phyloP scores from a whole-genome alignment of 306 rosid species.

The Cucurbita moschata region DNA sequence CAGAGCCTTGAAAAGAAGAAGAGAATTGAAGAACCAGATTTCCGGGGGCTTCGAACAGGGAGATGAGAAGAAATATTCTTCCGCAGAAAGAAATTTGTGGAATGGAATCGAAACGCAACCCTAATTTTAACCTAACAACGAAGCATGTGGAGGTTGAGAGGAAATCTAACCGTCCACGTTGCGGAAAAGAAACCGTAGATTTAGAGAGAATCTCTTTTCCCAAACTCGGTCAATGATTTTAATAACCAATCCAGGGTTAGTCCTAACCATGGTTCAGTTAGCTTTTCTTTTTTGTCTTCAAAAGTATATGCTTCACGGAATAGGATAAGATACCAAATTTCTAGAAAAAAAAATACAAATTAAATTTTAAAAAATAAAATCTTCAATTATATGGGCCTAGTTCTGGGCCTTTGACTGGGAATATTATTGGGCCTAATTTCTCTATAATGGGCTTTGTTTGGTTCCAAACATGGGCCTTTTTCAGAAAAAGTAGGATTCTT shows the following conservation, averaged over 20 bases:
- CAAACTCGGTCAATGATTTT: not conserved
- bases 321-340: not conserved
- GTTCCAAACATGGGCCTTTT: not conserved
- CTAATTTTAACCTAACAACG: slow-evolving; percentile 33
- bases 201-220: not conserved
- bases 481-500: too few species aligned
- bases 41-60: not conserved
- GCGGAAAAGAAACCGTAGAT: not conserved
- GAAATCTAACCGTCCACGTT: slow-evolving; percentile 53
- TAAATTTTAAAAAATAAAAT: not conserved
- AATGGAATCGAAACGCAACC: slow-evolving; percentile 6
- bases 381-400: not conserved
- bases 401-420: too few species aligned
- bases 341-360: not conserved
- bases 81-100: not conserved
- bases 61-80: not conserved
- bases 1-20: not conserved
- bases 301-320: not conserved
- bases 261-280: not conserved
- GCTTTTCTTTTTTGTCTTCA: not conserved
- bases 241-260: not conserved
- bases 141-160: slow-evolving; percentile 5
- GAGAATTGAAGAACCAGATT: not conserved
- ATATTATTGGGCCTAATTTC: not conserved
- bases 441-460: not conserved